Conservation (phyloP, 1,284 basidiomycete species). For the Wallemia mellicola region DNA sequence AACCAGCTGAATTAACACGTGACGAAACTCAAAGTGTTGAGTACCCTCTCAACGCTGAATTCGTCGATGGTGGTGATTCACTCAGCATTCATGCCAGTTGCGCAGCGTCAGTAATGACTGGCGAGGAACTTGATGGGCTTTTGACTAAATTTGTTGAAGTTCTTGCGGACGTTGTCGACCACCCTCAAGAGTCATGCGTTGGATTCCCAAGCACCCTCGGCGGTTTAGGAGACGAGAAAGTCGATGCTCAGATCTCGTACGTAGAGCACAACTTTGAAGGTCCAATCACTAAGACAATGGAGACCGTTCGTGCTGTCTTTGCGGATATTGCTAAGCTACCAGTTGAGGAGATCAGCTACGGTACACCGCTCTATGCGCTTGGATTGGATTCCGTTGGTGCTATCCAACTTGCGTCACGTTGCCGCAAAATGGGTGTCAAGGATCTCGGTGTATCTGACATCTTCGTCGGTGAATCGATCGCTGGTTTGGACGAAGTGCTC, state of each 20-base stretch:
- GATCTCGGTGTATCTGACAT: not conserved
- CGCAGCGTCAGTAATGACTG: not conserved
- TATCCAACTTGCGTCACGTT: not conserved
- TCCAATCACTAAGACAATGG: not conserved
- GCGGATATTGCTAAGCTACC: not conserved
- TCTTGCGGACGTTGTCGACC: not conserved
- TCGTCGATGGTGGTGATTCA: not conserved
- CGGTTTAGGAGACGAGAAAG: not conserved
- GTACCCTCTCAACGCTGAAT: not conserved
- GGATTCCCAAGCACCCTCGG: not conserved
- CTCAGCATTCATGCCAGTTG: not conserved
- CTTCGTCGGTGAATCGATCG: not conserved
- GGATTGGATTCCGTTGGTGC: not conserved
- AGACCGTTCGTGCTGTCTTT: not conserved
- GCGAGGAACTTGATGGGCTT: not conserved
- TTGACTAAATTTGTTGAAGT: not conserved
- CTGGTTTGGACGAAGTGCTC: not conserved
- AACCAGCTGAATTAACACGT: not conserved
- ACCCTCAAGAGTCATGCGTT: not conserved
- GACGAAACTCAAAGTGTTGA: not conserved
- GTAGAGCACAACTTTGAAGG: not conserved
- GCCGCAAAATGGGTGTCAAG: not conserved
- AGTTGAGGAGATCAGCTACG: not conserved
- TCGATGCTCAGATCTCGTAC: not conserved
- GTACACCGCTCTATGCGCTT: not conserved